phyloP scores from a whole-genome alignment of 345 rosid genomes.

The Lenwebbia sp. region DNA sequence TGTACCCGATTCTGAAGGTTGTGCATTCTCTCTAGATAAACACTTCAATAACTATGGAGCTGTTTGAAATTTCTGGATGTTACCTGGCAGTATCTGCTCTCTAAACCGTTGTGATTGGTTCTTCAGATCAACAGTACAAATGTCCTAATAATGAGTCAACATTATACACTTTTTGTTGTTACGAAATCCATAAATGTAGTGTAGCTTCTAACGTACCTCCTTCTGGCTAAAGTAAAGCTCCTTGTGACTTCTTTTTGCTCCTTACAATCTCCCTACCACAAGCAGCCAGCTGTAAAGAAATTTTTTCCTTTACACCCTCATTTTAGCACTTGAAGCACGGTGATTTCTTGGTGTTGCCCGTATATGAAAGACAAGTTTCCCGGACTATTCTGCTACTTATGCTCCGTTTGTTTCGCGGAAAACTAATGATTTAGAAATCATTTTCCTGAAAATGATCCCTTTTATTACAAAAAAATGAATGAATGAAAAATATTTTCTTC shows the following conservation, averaged over 20 bases:
- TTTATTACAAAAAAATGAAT: background rate
- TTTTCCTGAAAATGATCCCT: background rate
- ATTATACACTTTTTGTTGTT: background rate
- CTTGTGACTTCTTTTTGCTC: background rate
- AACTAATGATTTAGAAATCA: background rate
- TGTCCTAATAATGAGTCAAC: background rate
- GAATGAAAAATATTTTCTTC: background rate
- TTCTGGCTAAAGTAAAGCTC: background rate
- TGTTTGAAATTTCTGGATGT: background rate
- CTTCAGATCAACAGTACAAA: background rate
- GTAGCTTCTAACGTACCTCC: background rate
- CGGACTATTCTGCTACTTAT: background rate
- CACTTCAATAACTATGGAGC: background rate
- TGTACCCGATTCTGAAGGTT: constrained; percentile 88
- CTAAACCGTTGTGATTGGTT: background rate
- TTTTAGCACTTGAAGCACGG: background rate
- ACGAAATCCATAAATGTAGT: background rate
- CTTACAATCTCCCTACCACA: background rate
- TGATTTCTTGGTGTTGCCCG: background rate
- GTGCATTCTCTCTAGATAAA: background rate
- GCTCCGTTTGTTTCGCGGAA: background rate
- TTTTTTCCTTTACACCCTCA: background rate
- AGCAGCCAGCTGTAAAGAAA: background rate
- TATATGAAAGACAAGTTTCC: background rate
- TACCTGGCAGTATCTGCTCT: background rate